Evolutionary conservation across 768 basidiomycete species (phyloP), one percentile per base, ranked within the genome.

Genomic region (Rhodotorula sphaerocarpa): DNA sequence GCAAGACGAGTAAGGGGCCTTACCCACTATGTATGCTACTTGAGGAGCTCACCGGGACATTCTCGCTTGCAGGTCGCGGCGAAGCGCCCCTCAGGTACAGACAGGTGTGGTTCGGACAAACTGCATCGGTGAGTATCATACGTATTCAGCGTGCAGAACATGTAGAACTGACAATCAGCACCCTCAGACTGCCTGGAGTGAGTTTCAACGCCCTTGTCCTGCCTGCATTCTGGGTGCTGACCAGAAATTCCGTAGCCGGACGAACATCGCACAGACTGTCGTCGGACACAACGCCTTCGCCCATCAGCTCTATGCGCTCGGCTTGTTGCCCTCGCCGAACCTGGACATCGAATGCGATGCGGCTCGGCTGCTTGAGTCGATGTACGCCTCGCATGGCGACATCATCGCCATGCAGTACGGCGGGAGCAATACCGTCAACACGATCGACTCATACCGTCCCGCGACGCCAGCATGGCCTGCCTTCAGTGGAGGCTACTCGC

Each of bases 261-360:
- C 93, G 6, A 97, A 97, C 70, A 90, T 90, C 5, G 90, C 90
- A 0, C 92, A 96, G 72, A 96, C 96, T 72, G 90, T 93, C 1
- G 92, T 96, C 63, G 95, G 90, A 3, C 93, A 95, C 75, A 84
- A 88, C 27, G 95, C 88, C 0, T 78, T 99, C 23, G 92, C 91
- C 0, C 91, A 96, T 75, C 95, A 99, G 73, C 79, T 99, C 12
- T 89, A 93, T 74, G 92, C 91, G 0, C 82, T 99, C 6, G 95
- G 95, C 0, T 80, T 97, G 21, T 84, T 95, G 12, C 83, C 86
- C 25, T 84, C 79, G 60, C 91, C 93, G 0, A 84, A 90, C 71
- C 78, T 99, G 42, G 82, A 84, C 0, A 93, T 93, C 72, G 90
- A 93, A 71, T 90, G 87, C 15, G 92, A 93, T 74, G 91, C 90